These are phyloP conservation scores for Kregervanrija pseudodelftensis DNA, from an alignment of 805 yeast species.

Conservation along the genomic window DNA sequence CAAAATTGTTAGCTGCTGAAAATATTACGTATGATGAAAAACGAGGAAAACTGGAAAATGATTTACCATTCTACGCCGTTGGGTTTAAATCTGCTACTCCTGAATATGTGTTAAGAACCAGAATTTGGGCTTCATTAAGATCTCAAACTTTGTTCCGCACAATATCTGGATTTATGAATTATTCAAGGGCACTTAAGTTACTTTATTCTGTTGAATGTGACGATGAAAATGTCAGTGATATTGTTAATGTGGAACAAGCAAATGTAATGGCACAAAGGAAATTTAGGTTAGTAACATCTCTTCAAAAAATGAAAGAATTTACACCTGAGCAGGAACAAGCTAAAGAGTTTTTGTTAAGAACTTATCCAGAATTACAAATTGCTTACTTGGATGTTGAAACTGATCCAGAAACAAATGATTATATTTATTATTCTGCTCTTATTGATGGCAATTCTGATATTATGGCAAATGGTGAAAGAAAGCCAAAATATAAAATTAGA, in stretches of 20 bases:
- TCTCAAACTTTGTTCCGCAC: conserved; percentile 80
- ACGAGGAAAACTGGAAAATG: conserved; percentile 28
- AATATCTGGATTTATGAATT: conserved; percentile 76
- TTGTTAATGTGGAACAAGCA: conserved; percentile 34
- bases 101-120: conserved; percentile 58
- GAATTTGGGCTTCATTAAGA: conserved; percentile 82
- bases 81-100: conserved; percentile 66
- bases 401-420: conserved; percentile 36
- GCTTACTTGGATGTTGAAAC: conserved; percentile 52
- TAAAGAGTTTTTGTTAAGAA: conserved; percentile 51
- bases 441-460: conserved; percentile 67
- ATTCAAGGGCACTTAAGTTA: conserved; percentile 62
- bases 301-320: conserved; percentile 54
- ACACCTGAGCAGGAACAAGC: conserved; percentile 50
- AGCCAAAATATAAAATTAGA: conserved; percentile 56
- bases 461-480: conserved; percentile 47
- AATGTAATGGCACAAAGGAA: conserved; percentile 53
- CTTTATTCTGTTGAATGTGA: conserved; percentile 49
- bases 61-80: conserved; percentile 59
- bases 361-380: conserved; percentile 62
- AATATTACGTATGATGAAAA: conserved; percentile 9
- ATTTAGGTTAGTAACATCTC: conserved; percentile 56
- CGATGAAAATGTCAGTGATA: conserved; percentile 27
- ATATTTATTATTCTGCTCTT: conserved; percentile 51
- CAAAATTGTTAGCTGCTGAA: conserved; percentile 47